Percentiles rank a stretch among this genome's conserved stretches.
Evolutionary conservation across 2,329 filamentous ascomycete species (phyloP).

Genomic region (Alternaria triticimaculans): DNA sequence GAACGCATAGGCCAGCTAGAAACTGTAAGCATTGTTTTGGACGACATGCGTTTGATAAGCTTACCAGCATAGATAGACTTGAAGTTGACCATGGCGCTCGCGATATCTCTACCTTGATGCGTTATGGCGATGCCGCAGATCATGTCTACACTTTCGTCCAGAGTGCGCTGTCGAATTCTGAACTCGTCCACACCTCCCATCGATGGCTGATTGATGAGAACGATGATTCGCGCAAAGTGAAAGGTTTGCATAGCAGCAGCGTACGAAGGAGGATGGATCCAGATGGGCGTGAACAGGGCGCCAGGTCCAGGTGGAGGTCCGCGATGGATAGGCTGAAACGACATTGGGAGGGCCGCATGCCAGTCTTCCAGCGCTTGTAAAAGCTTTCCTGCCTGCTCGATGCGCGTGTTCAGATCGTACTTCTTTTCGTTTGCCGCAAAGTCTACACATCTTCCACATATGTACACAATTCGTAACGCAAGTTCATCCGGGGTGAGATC

Average conservation of each 20-base stretch:
- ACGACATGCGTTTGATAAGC: neutral
- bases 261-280: slow-evolving; percentile 40
- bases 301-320: slow-evolving; percentile 17
- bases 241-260: slow-evolving; percentile 60
- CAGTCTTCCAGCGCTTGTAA: slow-evolving; percentile 60
- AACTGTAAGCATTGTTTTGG: slow-evolving; percentile 1
- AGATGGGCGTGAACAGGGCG: slow-evolving; percentile 28
- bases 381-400: slow-evolving; percentile 56
- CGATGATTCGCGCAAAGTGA: slow-evolving; percentile 60
- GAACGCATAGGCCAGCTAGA: slow-evolving; percentile 41
- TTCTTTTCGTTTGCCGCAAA: slow-evolving; percentile 62
- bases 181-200: slow-evolving; percentile 59
- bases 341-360: slow-evolving; percentile 53
- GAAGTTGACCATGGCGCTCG: slow-evolving; percentile 37
- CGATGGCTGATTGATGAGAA: slow-evolving; percentile 61
- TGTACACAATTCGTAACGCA: slow-evolving; percentile 60
- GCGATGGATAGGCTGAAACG: slow-evolving; percentile 53
- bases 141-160: slow-evolving; percentile 56
- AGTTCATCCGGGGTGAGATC: slow-evolving; percentile 62
- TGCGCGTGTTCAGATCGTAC: slow-evolving; percentile 53
- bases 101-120: slow-evolving; percentile 33
- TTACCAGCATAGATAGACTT: slow-evolving; percentile 41
- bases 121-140: slow-evolving; percentile 61
- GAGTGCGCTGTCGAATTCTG: slow-evolving; percentile 51
- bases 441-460: slow-evolving; percentile 64